Evolutionary conservation across 441 rosid species (phyloP), one percentile per base, ranked within the genome.

Genomic region (Iberis amara): DNA sequence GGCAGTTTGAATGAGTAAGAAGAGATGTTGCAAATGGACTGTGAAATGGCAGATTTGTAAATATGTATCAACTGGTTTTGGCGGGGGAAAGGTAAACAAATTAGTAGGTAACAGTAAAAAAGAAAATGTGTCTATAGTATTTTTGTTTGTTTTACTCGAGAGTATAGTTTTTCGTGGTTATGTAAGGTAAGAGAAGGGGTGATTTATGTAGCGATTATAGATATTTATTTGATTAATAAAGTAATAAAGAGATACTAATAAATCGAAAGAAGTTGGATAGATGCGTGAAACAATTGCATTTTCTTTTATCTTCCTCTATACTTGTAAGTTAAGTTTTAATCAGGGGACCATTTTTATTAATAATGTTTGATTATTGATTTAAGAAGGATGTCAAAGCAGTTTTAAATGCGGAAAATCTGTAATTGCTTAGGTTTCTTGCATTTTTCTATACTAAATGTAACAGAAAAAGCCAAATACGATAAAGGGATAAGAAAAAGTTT

Each of bases 21-120:
- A 3, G 45, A 47, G 61, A 33, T 18, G 54, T 55, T 13, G 32
- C 35, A 7, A 26, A 4, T 35, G 7, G 37, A 33, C 36, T 41
- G 13, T 60, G 59, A 52, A 38, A 70, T 70, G 79, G 55, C 60
- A 73, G 73, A 58, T 67, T 52, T 75, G 85, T 85, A 85, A 72
- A 85, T 85, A 85, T 69, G 55, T 53, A 37, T 61, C 73, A 67
- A 65, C 80, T 73, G 79, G 61, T 65, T 74, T 82, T 76, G 78
- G 79, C 72, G 76, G 75, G 79, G n/a, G 26, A 53, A 40, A 18
- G 52, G 47, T 41, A 26, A 74, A 74, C 54, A 50, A 52, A 65
- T 52, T 65, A 65, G 59, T 26, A 38, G 52, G 51, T 59, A 35
- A 58, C 47, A 10, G 64, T 65, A 15, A 62, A 44, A 41, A 39